Evolutionary conservation across 306 rosid species (phyloP).

Genomic region (Vigna unguiculata): DNA sequence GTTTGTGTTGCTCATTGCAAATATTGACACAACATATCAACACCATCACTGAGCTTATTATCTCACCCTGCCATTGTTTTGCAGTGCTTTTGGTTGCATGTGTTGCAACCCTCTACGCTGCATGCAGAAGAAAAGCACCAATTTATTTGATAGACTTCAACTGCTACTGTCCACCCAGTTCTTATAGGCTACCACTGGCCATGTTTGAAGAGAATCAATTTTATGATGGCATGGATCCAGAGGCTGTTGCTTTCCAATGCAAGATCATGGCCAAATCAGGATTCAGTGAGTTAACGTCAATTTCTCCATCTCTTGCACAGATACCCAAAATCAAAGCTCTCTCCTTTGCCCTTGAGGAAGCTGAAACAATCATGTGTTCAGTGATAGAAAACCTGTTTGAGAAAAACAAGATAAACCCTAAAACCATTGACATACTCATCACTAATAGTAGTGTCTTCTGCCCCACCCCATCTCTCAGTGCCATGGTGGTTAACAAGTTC

Average conservation of each 20-base stretch:
- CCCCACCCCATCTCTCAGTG: slow-evolving; percentile 62
- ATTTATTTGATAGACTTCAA: slow-evolving; percentile 56
- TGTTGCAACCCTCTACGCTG: slow-evolving; percentile 42
- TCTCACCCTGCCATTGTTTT: slow-evolving; percentile 34
- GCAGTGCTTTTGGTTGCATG: slow-evolving; percentile 35
- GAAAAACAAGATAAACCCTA: slow-evolving; percentile 56
- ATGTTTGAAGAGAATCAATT: slow-evolving; percentile 53
- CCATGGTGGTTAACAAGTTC: slow-evolving; percentile 63
- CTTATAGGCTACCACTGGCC: slow-evolving; percentile 51
- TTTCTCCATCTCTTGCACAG: slow-evolving; percentile 53
- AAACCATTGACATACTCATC: slow-evolving; percentile 58
- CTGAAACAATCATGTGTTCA: slow-evolving; percentile 49
- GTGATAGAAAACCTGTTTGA: slow-evolving; percentile 48
- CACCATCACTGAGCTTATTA: slow-evolving; percentile 20
- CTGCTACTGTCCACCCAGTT: slow-evolving; percentile 56
- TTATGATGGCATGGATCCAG: slow-evolving; percentile 48
- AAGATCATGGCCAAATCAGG: slow-evolving; percentile 68
- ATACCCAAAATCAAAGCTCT: slow-evolving; percentile 50
- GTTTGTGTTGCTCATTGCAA: slow-evolving; percentile 32
- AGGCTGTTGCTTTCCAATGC: slow-evolving; percentile 54
- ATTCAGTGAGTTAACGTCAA: slow-evolving; percentile 61
- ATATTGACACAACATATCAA: slow-evolving; percentile 15
- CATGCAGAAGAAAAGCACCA: slow-evolving; percentile 44
- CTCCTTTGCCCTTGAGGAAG: slow-evolving; percentile 58
- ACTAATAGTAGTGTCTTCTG: slow-evolving; percentile 59